A percentile compares a stretch with the other conserved stretches of the same genome.
phyloP scores from a whole-genome alignment of 208 protist genomes.

The Trichomonas tenax region DNA sequence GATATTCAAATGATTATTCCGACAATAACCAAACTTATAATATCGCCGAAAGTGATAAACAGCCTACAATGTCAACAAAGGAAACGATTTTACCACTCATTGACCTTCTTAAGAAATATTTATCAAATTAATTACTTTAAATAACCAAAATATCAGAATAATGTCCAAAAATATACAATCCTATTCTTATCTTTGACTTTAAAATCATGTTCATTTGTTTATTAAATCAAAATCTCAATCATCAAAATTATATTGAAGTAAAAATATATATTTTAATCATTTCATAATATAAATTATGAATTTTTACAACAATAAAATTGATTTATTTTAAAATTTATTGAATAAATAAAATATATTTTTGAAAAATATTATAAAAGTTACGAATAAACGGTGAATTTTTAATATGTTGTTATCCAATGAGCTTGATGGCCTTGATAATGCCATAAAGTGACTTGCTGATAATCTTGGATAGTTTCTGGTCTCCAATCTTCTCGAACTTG shows the following conservation, averaged over 20 bases:
- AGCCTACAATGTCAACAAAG: neutral
- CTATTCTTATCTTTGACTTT: no score
- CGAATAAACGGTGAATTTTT: no score
- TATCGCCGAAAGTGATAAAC: neutral
- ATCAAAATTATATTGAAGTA: no score
- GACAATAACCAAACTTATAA: neutral
- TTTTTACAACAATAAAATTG: no score
- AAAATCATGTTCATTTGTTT: no score
- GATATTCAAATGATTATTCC: neutral
- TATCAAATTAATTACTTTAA: neutral
- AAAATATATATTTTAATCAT: no score
- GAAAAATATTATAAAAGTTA: no score
- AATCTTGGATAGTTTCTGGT: neutral
- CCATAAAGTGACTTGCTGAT: neutral
- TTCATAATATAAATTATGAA: no score
- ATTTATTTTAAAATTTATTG: no score
- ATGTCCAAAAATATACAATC: no score
- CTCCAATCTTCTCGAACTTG: neutral
- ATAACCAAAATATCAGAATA: neutral
- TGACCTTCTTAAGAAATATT: neutral
- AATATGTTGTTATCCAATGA: neutral
- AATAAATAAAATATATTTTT: no score
- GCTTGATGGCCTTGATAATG: neutral
- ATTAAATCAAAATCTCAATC: no score
- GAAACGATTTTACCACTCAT: neutral